Percentiles rank a stretch among this genome's conserved stretches.
Conservation (phyloP, 2,329 filamentous ascomycete genomes). For the Fusarium nanum region DNA sequence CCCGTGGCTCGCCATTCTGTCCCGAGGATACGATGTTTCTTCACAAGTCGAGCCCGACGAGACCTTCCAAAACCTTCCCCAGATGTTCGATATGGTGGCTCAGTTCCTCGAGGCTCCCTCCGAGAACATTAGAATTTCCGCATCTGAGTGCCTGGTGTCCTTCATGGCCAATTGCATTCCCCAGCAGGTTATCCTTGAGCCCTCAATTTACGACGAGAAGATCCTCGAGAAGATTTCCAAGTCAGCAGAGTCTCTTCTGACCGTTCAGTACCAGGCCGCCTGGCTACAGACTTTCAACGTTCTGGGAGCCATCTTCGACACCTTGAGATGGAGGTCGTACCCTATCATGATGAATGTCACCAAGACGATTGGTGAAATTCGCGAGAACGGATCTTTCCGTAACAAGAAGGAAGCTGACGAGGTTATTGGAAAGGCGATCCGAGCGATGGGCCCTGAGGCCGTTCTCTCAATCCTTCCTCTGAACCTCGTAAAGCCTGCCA, state of each 20-base stretch:
- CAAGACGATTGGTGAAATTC: conserved; percentile 84
- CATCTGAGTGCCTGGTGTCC: conserved; percentile 93
- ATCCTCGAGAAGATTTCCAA: conserved; percentile 83
- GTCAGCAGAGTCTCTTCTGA: conserved; percentile 78
- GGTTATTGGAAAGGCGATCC: conserved; percentile 87
- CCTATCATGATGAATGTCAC: conserved; percentile 82
- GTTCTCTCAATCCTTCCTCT: conserved; percentile 86
- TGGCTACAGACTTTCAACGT: conserved; percentile 97
- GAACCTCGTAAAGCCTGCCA: conserved; percentile 82
- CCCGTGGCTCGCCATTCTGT: conserved; percentile 96
- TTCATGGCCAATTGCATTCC: conserved; percentile 93
- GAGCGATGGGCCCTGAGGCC: conserved; percentile 88
- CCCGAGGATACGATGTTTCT: conserved; percentile 92
- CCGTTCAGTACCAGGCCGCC: conserved; percentile 90
- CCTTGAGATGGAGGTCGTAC: conserved; percentile 84
- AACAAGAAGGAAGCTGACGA: conserved; percentile 96
- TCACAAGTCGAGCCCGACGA: conserved; percentile 89
- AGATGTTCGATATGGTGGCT: conserved; percentile 83
- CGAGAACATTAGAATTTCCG: conserved; percentile 92
- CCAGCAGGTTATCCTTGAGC: conserved; percentile 82
- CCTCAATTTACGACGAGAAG: conserved; percentile 93
- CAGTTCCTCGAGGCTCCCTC: conserved; percentile 87
- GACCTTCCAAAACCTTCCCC: conserved; percentile 89
- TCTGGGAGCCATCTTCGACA: conserved; percentile 86
- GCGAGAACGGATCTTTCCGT: conserved; percentile 86